These are phyloP conservation scores for Macrophomina phaseolina DNA, from an alignment of 2,329 filamentous ascomycete genomes.

Conservation along the genomic window DNA sequence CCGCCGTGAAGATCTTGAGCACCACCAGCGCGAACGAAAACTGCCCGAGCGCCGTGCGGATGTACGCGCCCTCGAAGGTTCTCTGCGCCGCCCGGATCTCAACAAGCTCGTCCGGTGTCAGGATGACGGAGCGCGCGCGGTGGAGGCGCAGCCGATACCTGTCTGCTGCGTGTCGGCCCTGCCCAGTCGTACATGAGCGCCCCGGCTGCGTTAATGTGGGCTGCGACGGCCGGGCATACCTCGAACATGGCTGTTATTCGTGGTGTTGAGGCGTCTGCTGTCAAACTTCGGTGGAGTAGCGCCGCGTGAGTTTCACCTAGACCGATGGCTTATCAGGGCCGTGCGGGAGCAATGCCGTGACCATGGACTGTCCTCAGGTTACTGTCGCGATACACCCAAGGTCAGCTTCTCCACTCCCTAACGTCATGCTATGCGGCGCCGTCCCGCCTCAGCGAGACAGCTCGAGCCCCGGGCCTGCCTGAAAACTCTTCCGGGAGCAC, in stretches of 20 bases:
- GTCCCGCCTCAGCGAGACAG: not conserved
- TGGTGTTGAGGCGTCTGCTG: constrained; percentile 20
- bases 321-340: constrained; percentile 4
- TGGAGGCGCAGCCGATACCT: constrained; percentile 81
- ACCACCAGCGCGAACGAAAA: constrained; percentile 96
- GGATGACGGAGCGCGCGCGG: constrained; percentile 79
- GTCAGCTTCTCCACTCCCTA: constrained; percentile 16
- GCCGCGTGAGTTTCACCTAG: constrained; percentile 11
- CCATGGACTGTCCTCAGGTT: constrained; percentile 19
- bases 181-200: constrained; percentile 24
- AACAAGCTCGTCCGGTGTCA: constrained; percentile 84
- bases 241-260: constrained; percentile 30
- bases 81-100: constrained; percentile 94
- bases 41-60: constrained; percentile 90
- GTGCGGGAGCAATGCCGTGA: constrained; percentile 15
- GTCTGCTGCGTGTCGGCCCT: constrained; percentile 69
- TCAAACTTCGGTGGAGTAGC: constrained; percentile 22
- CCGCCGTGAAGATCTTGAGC: constrained; percentile 92
- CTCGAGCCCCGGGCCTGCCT: not conserved
- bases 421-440: constrained; percentile 9
- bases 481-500: not conserved
- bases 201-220: not conserved
- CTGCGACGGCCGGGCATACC: constrained; percentile 26
- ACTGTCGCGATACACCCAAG: constrained; percentile 14
- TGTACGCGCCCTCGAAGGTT: constrained; percentile 96